Evolutionary conservation across 2,329 filamentous ascomycete species (phyloP), one percentile per base, ranked within the genome.

Genomic region (Fusarium xyrophilum): DNA sequence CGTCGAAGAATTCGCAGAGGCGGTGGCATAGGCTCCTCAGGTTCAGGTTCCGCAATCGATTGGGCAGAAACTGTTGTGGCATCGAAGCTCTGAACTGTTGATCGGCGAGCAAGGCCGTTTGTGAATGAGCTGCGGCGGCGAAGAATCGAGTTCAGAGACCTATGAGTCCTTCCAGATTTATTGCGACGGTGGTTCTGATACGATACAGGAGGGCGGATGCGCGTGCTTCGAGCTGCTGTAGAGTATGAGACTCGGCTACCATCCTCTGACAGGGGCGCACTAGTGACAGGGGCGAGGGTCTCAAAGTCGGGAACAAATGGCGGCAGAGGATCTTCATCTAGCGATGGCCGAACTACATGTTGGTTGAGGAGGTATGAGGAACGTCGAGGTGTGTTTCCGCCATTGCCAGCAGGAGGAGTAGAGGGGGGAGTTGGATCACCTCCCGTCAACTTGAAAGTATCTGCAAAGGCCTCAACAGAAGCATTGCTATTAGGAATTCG

Each of bases 1-100:
- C 92, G 84, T 63, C 92, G 85, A 65, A 96, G 83, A 42, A 90
- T 83, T 44, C 89, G 86, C 10, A 86, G 79, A n/a, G 88, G 87
- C 23, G 80, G 79, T 3, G 85, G 83, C 48, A 83, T 76, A 4
- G 82, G 52, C 12, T 68, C 63, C 54, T 63, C 73, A 10, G 67
- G 80, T 10, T 82, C 82, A 1, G 83, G 82, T 6, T 81, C 74
- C 7, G 81, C 82, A 9, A 84, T 79, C 3, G 87, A 89, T 8
- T 71, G 77, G 39, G 80, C 85, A 0, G 87, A 88, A 43, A 82
- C 82, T 11, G 72, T 88, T 7, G 72, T 74, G 10, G 86, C 88
- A 73, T 90, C 87, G 56, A 91, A 86, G 73, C 88, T 91, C 52
- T 81, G 83, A 11, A 85, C 78, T 1, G 84, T 86, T 13, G 83